These are phyloP conservation scores for Xylariaceae sp. DNA, from an alignment of 2,329 filamentous ascomycete species.

Conservation along the genomic window DNA sequence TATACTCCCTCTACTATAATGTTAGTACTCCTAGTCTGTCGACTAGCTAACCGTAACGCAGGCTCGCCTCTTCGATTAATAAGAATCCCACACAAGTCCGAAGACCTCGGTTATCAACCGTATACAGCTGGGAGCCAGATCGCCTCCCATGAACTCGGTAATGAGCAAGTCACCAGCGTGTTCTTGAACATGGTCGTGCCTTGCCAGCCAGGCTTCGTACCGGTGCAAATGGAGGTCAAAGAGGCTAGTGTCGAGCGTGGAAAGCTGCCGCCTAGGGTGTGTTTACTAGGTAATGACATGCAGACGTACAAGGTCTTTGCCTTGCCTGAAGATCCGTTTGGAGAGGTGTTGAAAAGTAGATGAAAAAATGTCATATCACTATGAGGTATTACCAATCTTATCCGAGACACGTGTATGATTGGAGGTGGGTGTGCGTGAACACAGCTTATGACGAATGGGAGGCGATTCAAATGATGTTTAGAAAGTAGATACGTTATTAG, in stretches of 20 bases:
- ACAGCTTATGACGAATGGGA: background rate
- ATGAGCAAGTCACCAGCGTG: slow-evolving; percentile 40
- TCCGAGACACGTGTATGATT: background rate
- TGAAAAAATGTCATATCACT: background rate
- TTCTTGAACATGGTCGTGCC: slow-evolving; percentile 41
- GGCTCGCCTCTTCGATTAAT: slow-evolving; percentile 39
- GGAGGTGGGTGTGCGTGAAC: background rate
- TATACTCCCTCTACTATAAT: background rate
- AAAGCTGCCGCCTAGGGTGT: slow-evolving; percentile 57
- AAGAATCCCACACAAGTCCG: slow-evolving; percentile 48
- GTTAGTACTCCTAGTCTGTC: too few relatives aligned
- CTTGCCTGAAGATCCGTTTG: slow-evolving; percentile 45
- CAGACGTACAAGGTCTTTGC: slow-evolving; percentile 56
- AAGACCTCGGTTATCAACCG: slow-evolving; percentile 46
- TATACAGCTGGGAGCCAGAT: slow-evolving; percentile 38
- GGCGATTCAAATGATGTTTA: background rate
- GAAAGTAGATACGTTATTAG: background rate
- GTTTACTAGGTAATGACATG: slow-evolving; percentile 57
- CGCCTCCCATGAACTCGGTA: slow-evolving; percentile 37
- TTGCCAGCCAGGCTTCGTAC: slow-evolving; percentile 44
- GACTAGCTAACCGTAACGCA: slow-evolving; percentile 13
- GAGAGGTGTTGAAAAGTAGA: slow-evolving; percentile 11
- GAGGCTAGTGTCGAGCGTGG: slow-evolving; percentile 52
- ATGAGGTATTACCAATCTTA: background rate
- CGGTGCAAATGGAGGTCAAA: slow-evolving; percentile 60